Percentiles rank a stretch among this genome's conserved stretches.
Evolutionary conservation across 805 yeast species (phyloP).

Genomic region (Hanseniaspora mollemarum): DNA sequence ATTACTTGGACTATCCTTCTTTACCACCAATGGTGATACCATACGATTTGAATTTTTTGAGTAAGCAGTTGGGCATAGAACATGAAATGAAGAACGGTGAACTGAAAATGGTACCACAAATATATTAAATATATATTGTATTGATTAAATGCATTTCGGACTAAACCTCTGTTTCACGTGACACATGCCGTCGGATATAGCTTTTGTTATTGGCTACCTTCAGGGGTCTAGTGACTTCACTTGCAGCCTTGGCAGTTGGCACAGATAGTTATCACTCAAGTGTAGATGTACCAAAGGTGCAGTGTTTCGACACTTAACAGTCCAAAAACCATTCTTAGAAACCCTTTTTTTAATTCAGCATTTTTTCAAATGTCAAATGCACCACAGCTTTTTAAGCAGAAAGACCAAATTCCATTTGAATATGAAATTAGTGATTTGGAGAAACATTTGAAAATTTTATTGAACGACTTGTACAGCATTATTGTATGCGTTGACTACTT

Average conservation of each 20-base stretch:
- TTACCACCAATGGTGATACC: conserved; percentile 28
- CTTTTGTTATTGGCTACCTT: too few relatives aligned
- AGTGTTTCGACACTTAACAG: too few relatives aligned
- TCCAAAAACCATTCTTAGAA: too few relatives aligned
- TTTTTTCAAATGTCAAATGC: neutral
- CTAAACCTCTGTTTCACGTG: too few relatives aligned
- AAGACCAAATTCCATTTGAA: neutral
- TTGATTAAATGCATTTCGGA: too few relatives aligned
- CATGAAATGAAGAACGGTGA: conserved; percentile 10
- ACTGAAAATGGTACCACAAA: conserved; percentile 2
- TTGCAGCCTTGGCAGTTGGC: too few relatives aligned
- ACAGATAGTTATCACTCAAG: too few relatives aligned
- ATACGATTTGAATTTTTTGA: conserved; percentile 17
- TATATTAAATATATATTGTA: too few relatives aligned
- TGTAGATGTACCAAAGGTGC: too few relatives aligned
- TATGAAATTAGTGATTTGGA: neutral
- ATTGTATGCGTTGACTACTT: neutral
- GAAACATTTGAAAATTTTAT: neutral
- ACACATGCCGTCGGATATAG: too few relatives aligned
- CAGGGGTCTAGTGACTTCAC: too few relatives aligned
- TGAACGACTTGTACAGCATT: neutral
- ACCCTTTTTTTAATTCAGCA: neutral
- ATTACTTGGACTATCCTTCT: conserved; percentile 29
- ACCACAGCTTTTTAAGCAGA: neutral
- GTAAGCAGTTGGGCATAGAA: conserved; percentile 5